Base-by-base conservation (phyloP, 2,329 filamentous ascomycete species). In the Beauveria rudraprayagi region DNA sequence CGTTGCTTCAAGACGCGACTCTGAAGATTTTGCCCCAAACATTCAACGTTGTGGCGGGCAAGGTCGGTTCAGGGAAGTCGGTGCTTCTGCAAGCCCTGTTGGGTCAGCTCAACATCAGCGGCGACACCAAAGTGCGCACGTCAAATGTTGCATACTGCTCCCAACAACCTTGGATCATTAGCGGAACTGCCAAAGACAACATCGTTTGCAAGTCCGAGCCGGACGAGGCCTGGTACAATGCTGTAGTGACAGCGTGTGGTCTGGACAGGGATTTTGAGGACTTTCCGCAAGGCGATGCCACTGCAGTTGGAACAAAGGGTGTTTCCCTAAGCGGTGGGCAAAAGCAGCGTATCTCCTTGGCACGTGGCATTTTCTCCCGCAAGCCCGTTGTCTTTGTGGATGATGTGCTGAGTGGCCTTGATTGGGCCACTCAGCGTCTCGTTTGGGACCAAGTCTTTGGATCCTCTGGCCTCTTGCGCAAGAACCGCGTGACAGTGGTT, bases 361-460 rank as follows among this genome's bases (percentile, higher is more conserved):
- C 68, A 3, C 64, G 69, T 2, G 68, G 68, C 5, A 40, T 70
- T 0, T 70, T 68, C 37, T 67, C 67, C 1, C 58, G 64, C 22
- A 66, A 64, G 9, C 37, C 60, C 2, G 54, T 72, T 3, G 52
- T 72, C 0, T 60, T 74, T 5, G 61, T 73, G 3, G 72, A 74
- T 34, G 72, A 74, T 40, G 67, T 71, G 3, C 65, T 74, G 11
- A 73, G 70, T 2, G 72, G 72, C 1, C 68, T 76, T 1, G 74
- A 76, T 52, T 66, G 69, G 10, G 66, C 73, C 7, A 77, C 76
- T 0, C 73, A 76, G 51, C 66, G 71, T 22, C 68, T 71, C 10
- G 71, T 77, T 1, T 73, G 76, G 47, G 63, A 68, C 0, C 66
- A 67, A 3, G 70, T 77, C 0, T 75, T 78, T 56, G 69, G 71